Evolutionary conservation across 2,329 filamentous ascomycete species (phyloP), one percentile per base, ranked within the genome.

Genomic region (Metarhizium robertsii): DNA sequence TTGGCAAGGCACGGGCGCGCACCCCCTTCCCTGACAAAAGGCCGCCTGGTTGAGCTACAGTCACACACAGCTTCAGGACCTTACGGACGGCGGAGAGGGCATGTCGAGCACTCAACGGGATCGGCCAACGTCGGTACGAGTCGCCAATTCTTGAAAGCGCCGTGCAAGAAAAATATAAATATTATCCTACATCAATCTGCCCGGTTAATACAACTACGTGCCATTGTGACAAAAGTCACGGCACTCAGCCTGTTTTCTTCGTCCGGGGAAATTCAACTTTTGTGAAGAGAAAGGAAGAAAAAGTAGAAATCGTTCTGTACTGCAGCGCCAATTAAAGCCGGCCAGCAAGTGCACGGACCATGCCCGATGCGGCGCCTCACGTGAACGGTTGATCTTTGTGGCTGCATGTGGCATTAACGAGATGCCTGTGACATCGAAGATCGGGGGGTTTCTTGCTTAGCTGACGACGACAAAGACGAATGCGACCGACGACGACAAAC

Each of bases 31-130:
- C 34, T 36, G 13, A 36, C 13, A 8, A 8, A 13, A 36, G 34
- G 13, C 34, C 13, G 34, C 3, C 13, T 36, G 34, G 34, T 36
- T 13, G 13, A 8, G 34, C 7, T 8, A 13, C 34, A 36, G 34
- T 36, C 34, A 36, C 34, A 36, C 13, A 36, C 34, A 36, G 34
- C 34, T 8, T 36, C 34, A 36, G 7, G 7, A 36, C 34, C 34
- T 36, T 36, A 36, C 11, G 11, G 14, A 40, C 38, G 5, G 11
- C 5, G 38, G 11, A 14, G n/a, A 45, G 4, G 58, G 61, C 46
- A 79, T 81, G 79, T 83, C 76, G 79, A 76, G 71, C 75, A 76
- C 79, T 81, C 78, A 82, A 84, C 80, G 80, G 80, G 79, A 83
- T 76, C 77, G 79, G 75, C 75, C 73, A 78, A 80, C 73, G 70